These are phyloP conservation scores for Hortaea werneckii DNA, from an alignment of 2,329 filamentous ascomycete species.

Conservation along the genomic window DNA sequence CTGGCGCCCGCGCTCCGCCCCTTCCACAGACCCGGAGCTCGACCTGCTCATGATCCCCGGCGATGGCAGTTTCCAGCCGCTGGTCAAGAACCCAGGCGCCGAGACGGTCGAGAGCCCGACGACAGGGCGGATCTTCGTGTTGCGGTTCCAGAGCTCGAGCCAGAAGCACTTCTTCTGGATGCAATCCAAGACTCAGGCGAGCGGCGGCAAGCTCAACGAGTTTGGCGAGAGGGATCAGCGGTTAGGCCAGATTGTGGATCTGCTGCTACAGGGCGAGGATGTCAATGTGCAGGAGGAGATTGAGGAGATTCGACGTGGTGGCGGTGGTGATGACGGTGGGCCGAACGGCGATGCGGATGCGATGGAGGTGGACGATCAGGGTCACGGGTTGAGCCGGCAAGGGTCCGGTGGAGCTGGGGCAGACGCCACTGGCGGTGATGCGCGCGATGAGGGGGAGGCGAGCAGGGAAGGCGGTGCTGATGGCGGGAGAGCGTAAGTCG, in stretches of 20 bases:
- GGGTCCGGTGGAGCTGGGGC: conserved; percentile 72
- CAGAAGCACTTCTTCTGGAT: conserved; percentile 93
- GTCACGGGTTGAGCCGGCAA: conserved; percentile 49
- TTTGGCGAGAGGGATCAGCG: conserved; percentile 79
- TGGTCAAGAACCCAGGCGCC: conserved; percentile 30
- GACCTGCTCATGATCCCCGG: conserved; percentile 90
- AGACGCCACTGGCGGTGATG: conserved; percentile 80
- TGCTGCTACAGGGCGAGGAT: conserved; percentile 77
- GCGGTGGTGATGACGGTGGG: conserved; percentile 22
- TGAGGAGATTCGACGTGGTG: conserved; percentile 29
- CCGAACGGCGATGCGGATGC: conserved; percentile 39
- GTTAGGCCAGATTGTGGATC: conserved; percentile 78
- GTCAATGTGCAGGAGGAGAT: conserved; percentile 69
- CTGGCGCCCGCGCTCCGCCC: conserved; percentile 73
- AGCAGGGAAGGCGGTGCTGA: conserved; percentile 89
- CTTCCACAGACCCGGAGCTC: conserved; percentile 63
- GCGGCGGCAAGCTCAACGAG: conserved; percentile 58
- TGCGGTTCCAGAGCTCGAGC: conserved; percentile 89
- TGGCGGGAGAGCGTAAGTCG: conserved; percentile 98
- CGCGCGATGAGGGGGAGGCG: conserved; percentile 79
- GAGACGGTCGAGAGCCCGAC: conserved; percentile 53
- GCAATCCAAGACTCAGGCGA: conserved; percentile 77
- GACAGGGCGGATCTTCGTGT: conserved; percentile 81
- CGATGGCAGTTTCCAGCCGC: conserved; percentile 74
- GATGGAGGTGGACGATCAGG: conserved; percentile 65